A percentile compares a stretch with the other conserved stretches of the same genome.
phyloP scores from a whole-genome alignment of 495 filamentous ascomycete species.

The Penicillium subrubescens region DNA sequence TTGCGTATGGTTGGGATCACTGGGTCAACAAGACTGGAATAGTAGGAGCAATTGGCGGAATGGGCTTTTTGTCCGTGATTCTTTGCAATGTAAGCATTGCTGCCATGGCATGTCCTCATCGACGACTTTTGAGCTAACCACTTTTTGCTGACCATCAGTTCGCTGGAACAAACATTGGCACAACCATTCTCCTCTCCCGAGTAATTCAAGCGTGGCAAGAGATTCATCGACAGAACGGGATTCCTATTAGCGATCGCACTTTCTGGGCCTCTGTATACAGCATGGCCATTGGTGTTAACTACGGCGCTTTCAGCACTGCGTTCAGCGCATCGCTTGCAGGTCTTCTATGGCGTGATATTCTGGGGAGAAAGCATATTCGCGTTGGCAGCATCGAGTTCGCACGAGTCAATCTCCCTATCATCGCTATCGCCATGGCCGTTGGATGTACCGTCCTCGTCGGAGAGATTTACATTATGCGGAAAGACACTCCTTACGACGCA shows the following conservation, averaged over 20 bases:
- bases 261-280: conserved; percentile 69
- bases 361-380: conserved; percentile 61
- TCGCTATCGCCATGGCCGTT: conserved; percentile 64
- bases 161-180: conserved; percentile 70
- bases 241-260: conserved; percentile 54
- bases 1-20: conserved; percentile 67
- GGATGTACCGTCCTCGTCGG: conserved; percentile 60
- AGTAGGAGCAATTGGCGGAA: conserved; percentile 63
- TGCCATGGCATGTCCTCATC: neutral
- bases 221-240: conserved; percentile 49
- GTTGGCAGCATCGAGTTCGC: conserved; percentile 61
- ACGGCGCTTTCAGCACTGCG: conserved; percentile 66
- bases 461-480: conserved; percentile 57
- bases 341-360: conserved; percentile 66
- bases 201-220: conserved; percentile 63
- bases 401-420: conserved; percentile 65
- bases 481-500: conserved; percentile 24
- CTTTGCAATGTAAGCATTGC: conserved; percentile 63
- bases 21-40: conserved; percentile 68
- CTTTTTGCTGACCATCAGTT: conserved; percentile 44
- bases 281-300: conserved; percentile 71
- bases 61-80: conserved; percentile 67
- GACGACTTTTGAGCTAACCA: neutral
- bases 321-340: conserved; percentile 69
- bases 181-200: conserved; percentile 66